Evolutionary conservation across 2,329 filamentous ascomycete species (phyloP).

Genomic region (Paecilomyces fulvus): DNA sequence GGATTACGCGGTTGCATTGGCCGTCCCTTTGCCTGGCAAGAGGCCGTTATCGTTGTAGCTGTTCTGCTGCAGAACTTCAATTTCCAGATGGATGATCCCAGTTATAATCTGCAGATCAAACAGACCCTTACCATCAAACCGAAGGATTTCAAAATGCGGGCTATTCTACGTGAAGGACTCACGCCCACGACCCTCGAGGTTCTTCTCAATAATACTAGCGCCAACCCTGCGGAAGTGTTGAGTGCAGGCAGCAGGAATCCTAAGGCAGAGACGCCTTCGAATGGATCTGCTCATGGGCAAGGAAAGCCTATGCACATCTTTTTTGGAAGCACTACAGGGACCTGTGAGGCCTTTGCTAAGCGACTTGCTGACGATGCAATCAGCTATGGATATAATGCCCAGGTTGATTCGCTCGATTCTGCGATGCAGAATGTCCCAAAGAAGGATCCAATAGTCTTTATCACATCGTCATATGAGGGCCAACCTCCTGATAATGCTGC

Average conservation of each 20-base stretch:
- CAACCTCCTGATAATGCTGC: conserved; percentile 64
- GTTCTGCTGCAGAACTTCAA: conserved; percentile 65
- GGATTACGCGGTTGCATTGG: conserved; percentile 65
- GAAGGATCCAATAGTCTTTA: conserved; percentile 54
- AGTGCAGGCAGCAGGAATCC: conserved; percentile 10
- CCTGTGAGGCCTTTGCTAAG: conserved; percentile 62
- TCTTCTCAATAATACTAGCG: conserved; percentile 18
- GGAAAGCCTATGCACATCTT: conserved; percentile 53
- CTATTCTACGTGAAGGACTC: conserved; percentile 45
- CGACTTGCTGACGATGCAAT: conserved; percentile 52
- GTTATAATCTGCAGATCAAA: conserved; percentile 29
- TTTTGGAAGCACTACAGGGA: conserved; percentile 68
- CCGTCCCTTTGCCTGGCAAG: conserved; percentile 66
- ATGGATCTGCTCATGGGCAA: conserved; percentile 4
- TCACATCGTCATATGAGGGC: conserved; percentile 67
- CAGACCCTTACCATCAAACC: conserved; percentile 34
- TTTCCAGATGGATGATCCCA: conserved; percentile 53
- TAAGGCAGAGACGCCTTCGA: conserved; percentile 11
- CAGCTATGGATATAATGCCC: conserved; percentile 51
- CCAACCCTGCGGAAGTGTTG: conserved; percentile 3
- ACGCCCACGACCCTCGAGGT: conserved; percentile 36
- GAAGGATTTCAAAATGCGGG: conserved; percentile 55
- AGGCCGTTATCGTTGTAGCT: conserved; percentile 53
- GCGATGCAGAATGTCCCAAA: conserved; percentile 54
- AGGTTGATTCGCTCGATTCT: conserved; percentile 51